phyloP scores from a whole-genome alignment of 805 yeast genomes.

The Suhomyces prunicola region DNA sequence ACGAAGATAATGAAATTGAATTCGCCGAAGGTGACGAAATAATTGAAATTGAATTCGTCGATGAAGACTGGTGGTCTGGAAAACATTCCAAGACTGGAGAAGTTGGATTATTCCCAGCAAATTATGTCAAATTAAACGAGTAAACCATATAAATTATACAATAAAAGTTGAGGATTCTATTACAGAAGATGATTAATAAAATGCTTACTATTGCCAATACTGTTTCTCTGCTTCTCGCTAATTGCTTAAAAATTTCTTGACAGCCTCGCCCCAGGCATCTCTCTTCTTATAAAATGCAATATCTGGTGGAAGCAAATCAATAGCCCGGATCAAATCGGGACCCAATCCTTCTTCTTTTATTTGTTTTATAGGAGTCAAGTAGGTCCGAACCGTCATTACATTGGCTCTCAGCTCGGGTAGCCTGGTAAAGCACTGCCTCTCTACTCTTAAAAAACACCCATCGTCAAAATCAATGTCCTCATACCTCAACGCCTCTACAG shows the following conservation, averaged over 20 bases:
- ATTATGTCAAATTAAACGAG: constrained; percentile 55
- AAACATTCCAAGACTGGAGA: constrained; percentile 62
- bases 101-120: constrained; percentile 86
- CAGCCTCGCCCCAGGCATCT: constrained; percentile 38
- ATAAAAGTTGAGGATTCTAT: background rate
- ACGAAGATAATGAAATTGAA: constrained; percentile 86
- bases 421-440: constrained; percentile 36
- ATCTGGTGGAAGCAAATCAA: constrained; percentile 38
- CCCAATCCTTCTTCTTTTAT: constrained; percentile 33
- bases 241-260: constrained; percentile 25
- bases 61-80: constrained; percentile 98
- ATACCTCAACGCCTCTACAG: constrained; percentile 15
- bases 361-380: constrained; percentile 27
- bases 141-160: background rate
- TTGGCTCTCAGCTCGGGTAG: constrained; percentile 34
- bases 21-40: constrained; percentile 84
- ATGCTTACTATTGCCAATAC: background rate
- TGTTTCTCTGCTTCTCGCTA: no score
- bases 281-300: constrained; percentile 36
- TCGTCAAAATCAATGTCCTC: constrained; percentile 35
- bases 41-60: constrained; percentile 79
- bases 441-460: constrained; percentile 33
- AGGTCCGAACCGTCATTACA: constrained; percentile 37
- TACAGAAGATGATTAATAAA: background rate
- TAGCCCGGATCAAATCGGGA: constrained; percentile 28